Evolutionary conservation across 768 basidiomycete species (phyloP).

Genomic region (Arthromyces matolae): DNA sequence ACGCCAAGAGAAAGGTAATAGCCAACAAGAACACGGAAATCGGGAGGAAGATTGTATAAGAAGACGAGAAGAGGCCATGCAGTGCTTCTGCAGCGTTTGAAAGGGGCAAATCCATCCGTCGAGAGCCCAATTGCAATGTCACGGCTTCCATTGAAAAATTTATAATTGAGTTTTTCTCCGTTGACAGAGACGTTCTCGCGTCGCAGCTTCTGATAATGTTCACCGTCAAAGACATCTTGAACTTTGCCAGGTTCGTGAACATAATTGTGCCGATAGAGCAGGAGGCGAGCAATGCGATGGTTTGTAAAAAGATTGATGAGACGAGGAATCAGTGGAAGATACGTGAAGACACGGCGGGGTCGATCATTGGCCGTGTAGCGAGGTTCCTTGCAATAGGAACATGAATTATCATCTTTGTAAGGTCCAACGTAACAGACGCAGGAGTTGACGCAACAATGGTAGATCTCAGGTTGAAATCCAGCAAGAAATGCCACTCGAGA

Average conservation of each 20-base stretch:
- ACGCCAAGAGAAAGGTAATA: too few species aligned
- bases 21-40: too few species aligned
- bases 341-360: slow-evolving; percentile 26
- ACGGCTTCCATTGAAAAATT: background rate
- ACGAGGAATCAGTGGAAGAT: slow-evolving; percentile 35
- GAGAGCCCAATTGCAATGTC: too few species aligned
- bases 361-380: slow-evolving; percentile 14
- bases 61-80: too few species aligned
- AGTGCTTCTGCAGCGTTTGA: too few species aligned
- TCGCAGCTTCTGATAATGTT: background rate
- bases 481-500: slow-evolving; percentile 24
- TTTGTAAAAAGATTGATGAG: slow-evolving; percentile 20
- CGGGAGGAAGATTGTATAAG: too few species aligned
- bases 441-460: slow-evolving; percentile 40
- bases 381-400: slow-evolving; percentile 30
- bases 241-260: slow-evolving; percentile 13
- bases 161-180: background rate
- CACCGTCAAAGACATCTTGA: slow-evolving; percentile 32
- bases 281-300: slow-evolving; percentile 19
- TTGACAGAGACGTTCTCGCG: background rate
- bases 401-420: slow-evolving; percentile 20
- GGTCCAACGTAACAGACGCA: slow-evolving; percentile 36
- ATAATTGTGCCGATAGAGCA: slow-evolving; percentile 7
- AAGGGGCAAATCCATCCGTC: too few species aligned
- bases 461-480: slow-evolving; percentile 26